Base-by-base conservation (phyloP, 306 rosid genomes). In the Glycine latifolia region DNA sequence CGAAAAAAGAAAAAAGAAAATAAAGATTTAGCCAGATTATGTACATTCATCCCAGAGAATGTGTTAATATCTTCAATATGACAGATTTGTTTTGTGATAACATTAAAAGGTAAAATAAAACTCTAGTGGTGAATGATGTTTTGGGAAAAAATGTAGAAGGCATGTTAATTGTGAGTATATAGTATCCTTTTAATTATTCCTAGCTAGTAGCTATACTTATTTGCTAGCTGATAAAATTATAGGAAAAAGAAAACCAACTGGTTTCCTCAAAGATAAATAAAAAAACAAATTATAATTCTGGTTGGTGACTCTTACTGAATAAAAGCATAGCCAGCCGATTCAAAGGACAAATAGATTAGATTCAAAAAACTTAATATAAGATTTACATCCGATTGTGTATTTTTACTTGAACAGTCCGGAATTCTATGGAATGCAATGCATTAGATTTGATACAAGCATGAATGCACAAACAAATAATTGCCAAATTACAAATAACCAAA, bases 401-500 rank as follows among this genome's bases (percentile, higher is more conserved):
- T 54, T 46, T 84, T 20, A 75, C 61, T 46, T 54, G 65, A 83
- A 63, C 9, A 43, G 6, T 61, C 61, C 53, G 43, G 12, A 55
- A 41, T 47, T 71, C 8, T 62, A 46, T 66, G 71, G 17, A 80
- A 76, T 61, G 73, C 47, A 26, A 63, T 71, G 69, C 53, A 41
- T 74, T 69, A 44, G 20, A 46, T 77, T 49, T 48, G 53, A 82
- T 49, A 61, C 79, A 54, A 50, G 37, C 31, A 26, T 26, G 31
- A 26, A 26, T 26, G 31, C 31, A 26, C 31, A 26, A 26, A 26
- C 39, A 56, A 72, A 73, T 77, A 66, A 55, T 56, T 41, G 55
- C 15, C 15, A 77, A 55, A 80, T 65, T 49, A 52, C 72, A 74
- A 62, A 81, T n/a, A 79, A 79, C 90, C 71, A 44, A 49, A 96